phyloP scores from a whole-genome alignment of 1,284 basidiomycete genomes.

The Heterobasidion annosum region DNA sequence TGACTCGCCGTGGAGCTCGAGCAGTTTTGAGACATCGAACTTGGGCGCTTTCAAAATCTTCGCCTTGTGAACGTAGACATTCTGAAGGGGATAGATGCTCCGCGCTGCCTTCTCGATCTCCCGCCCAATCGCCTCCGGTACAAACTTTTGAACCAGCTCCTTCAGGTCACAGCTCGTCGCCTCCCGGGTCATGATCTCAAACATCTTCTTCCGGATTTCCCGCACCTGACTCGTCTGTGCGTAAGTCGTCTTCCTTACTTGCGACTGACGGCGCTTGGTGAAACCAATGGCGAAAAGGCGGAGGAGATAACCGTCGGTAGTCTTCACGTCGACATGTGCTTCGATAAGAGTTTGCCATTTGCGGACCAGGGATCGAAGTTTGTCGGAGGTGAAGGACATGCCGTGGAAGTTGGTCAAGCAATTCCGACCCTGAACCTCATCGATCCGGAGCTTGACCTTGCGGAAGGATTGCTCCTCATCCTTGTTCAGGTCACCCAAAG shows the following conservation, averaged over 20 bases:
- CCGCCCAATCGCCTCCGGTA: slow-evolving; percentile 97
- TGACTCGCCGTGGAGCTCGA: slow-evolving; percentile 94
- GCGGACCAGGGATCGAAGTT: slow-evolving; percentile 98
- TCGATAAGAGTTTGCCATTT: slow-evolving; percentile 99
- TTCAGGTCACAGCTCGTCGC: slow-evolving; percentile 94
- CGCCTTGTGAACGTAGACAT: slow-evolving; percentile 97
- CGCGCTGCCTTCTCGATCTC: slow-evolving; percentile 99
- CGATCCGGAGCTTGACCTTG: slow-evolving; percentile 97
- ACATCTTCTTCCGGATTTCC: slow-evolving; percentile 99
- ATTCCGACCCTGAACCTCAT: slow-evolving; percentile 98
- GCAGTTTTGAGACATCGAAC: slow-evolving; percentile 90
- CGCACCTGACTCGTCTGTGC: slow-evolving; percentile 93
- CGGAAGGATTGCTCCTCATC: slow-evolving; percentile 99
- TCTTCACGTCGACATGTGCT: slow-evolving; percentile 98
- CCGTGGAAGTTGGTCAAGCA: slow-evolving; percentile 99
- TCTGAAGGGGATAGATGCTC: slow-evolving; percentile 96
- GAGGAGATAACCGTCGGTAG: slow-evolving; percentile 98
- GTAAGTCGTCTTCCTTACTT: slow-evolving; percentile 99
- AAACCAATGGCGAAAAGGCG: slow-evolving; percentile 99
- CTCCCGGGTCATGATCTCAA: slow-evolving; percentile 99
- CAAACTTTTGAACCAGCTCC: slow-evolving; percentile 97
- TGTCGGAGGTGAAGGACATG: slow-evolving; percentile 99
- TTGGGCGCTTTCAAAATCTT: slow-evolving; percentile 98
- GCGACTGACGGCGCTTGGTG: slow-evolving; percentile 94
- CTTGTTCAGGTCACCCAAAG: slow-evolving; percentile 97